These are phyloP conservation scores for Penicillium malachiteum DNA, from an alignment of 495 filamentous ascomycete species.

Conservation along the genomic window DNA sequence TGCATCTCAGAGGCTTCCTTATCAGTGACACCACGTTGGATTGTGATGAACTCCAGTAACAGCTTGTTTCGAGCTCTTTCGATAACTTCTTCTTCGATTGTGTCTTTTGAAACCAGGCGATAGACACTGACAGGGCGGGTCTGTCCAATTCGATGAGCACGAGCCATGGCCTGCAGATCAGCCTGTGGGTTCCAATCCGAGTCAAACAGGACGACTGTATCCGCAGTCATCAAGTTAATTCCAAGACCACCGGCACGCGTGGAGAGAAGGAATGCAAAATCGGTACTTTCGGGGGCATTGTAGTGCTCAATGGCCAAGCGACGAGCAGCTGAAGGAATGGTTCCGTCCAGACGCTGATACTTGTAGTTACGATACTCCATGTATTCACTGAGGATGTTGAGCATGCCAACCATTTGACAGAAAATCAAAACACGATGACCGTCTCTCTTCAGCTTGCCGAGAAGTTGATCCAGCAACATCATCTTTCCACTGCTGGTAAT, in stretches of 20 bases:
- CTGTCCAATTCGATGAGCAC: slow-evolving; percentile 96
- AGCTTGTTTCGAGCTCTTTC: slow-evolving; percentile 96
- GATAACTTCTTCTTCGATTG: slow-evolving; percentile 95
- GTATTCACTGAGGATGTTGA: slow-evolving; percentile 94
- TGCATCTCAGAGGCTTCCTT: slow-evolving; percentile 71
- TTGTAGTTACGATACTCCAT: slow-evolving; percentile 83
- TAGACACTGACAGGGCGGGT: slow-evolving; percentile 95
- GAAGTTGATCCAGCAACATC: slow-evolving; percentile 93
- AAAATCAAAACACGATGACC: slow-evolving; percentile 96
- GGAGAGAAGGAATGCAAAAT: slow-evolving; percentile 95
- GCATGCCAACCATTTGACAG: slow-evolving; percentile 99
- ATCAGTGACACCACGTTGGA: slow-evolving; percentile 94
- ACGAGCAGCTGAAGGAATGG: slow-evolving; percentile 79
- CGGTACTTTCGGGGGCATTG: slow-evolving; percentile 87
- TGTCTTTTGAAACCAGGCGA: slow-evolving; percentile 93
- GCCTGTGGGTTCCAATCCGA: slow-evolving; percentile 99
- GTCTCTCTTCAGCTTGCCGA: slow-evolving; percentile 86
- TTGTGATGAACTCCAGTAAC: slow-evolving; percentile 96
- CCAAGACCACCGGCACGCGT: slow-evolving; percentile 94
- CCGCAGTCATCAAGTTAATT: slow-evolving; percentile 98
- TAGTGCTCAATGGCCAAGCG: slow-evolving; percentile 96
- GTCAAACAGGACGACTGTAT: slow-evolving; percentile 97
- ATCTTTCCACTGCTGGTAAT: slow-evolving; percentile 98
- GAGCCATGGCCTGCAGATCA: slow-evolving; percentile 96
- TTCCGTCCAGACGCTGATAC: slow-evolving; percentile 93